Base-by-base conservation (phyloP, 2,329 filamentous ascomycete species). In the Arachnomyces sp. region DNA sequence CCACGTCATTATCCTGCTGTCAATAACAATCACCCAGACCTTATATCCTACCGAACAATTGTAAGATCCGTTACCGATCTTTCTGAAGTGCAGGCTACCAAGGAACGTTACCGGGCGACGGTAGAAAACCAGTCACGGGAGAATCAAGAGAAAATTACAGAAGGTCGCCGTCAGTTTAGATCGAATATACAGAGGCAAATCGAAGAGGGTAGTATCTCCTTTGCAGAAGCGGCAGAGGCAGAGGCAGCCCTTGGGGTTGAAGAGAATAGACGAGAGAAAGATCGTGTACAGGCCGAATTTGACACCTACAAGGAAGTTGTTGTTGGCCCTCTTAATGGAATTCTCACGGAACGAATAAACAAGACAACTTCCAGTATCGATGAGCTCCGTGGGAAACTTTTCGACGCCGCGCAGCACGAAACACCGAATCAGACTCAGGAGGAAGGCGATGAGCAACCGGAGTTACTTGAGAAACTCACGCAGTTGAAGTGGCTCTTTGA, bases 401-500 rank as follows among this genome's bases (percentile, higher is more conserved):
- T 84, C 45, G 80, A 79, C 38, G 83, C 86, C 46, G 82, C 76
- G 42, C 82, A 77, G 57, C 70, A 74, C 33, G 69, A 75, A 3
- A 78, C 80, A 47, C 84, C 88, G 0, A 90, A 94, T 54, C 79
- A 87, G 61, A 84, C 88, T 0, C 89, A 95, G 60, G 88, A 95
- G 61, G 90, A 95, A 65, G 90, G 92, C 13, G 90, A 96, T 52
- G 90, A 95, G 60, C 82, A 89, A 57, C 92, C 92, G 0, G 92
- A 98, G 62, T 73, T 96, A 0, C 71, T 96, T 2, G 92, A 98
- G 62, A 94, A 95, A 63, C 73, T 98, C 9, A 96, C 90, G 0
- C 76, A 95, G 35, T 73, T 96, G 11, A 98, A 96, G 56, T 96
- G 92, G 89, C 80, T 96, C 7, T 96, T 95, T 52, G 92, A 98